Evolutionary conservation across 805 yeast genomes (phyloP), one percentile per base, ranked within the genome.

Genomic region (Lachancea cidri): DNA sequence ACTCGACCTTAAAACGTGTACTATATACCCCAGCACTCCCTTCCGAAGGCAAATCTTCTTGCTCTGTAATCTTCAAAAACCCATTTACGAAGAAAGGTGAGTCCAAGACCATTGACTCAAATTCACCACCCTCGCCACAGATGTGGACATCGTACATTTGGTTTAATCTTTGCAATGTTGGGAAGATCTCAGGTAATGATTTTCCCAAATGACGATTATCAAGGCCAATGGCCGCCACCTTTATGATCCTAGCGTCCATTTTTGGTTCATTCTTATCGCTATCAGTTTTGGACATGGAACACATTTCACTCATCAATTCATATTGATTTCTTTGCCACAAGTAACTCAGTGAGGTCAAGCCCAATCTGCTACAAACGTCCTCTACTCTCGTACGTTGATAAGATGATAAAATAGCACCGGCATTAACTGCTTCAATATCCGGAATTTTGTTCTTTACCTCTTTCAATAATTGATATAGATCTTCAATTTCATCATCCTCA

Each of bases 51-150:
- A 73, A 79, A 15, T 70, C 58, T 1, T 76, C 63, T 1, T 73
- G 58, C 20, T 67, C 55, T 13, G 57, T 58, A 2, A 70, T 65
- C 6, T 62, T 65, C 33, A 82, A 58, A 39, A 59, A 65, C 29
- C 76, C 79, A 35, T 74, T 67, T 24, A 65, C 66, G 65, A 91
- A 93, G 45, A 86, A 81, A 0, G 96, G 95, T 1, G 94, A 86
- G 61, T 93, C 96, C 20, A 93, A 68, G 2, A 91, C 98, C 50
- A 91, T 67, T 0, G 96, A 83, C 60, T 93, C 99, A 62, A 87
- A 93, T 62, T 93, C 99, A 1, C 99, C 99, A 25, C 99, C 99
- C 68, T 93, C 99, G 11, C 99, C 99, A 66, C 98, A 93, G 0
- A 93, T 79, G 60, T 91, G 96, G 11, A 89, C 85, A 2, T 89